These are phyloP conservation scores for Scytalidium sp. DNA, from an alignment of 2,329 filamentous ascomycete species.

Conservation along the genomic window DNA sequence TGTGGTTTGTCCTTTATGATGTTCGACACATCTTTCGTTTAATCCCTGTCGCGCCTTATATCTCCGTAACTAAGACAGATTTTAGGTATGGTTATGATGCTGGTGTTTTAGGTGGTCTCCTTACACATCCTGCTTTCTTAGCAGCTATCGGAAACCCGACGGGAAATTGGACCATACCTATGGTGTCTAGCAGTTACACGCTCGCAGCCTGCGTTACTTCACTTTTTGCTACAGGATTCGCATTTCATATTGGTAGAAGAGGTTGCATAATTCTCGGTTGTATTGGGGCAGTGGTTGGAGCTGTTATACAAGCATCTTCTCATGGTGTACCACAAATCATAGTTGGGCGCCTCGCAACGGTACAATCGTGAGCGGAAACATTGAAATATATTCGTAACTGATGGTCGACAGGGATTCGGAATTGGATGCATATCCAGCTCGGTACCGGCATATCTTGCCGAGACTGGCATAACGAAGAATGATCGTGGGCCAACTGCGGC, in stretches of 20 bases:
- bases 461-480: slow-evolving; percentile 15
- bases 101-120: slow-evolving; percentile 21
- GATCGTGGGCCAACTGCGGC: slow-evolving; percentile 26
- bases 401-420: slow-evolving; percentile 5
- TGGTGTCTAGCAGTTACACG: slow-evolving; percentile 18
- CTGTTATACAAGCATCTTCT: slow-evolving; percentile 24
- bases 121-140: slow-evolving; percentile 14
- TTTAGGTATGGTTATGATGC: slow-evolving; percentile 19
- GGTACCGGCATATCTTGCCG: slow-evolving; percentile 28
- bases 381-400: background rate
- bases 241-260: slow-evolving; percentile 16
- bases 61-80: no score
- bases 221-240: slow-evolving; percentile 24
- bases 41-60: no score
- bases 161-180: slow-evolving; percentile 17
- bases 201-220: slow-evolving; percentile 17
- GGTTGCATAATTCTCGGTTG: slow-evolving; percentile 23
- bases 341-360: slow-evolving; percentile 19
- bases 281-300: slow-evolving; percentile 23
- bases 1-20: no score
- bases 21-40: no score
- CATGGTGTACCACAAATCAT: slow-evolving; percentile 28
- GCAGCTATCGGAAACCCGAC: slow-evolving; percentile 19
- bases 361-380: no score
- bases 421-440: slow-evolving; percentile 23